Evolutionary conservation across 257 asterid species (phyloP).

Genomic region (Perilla frutescens): DNA sequence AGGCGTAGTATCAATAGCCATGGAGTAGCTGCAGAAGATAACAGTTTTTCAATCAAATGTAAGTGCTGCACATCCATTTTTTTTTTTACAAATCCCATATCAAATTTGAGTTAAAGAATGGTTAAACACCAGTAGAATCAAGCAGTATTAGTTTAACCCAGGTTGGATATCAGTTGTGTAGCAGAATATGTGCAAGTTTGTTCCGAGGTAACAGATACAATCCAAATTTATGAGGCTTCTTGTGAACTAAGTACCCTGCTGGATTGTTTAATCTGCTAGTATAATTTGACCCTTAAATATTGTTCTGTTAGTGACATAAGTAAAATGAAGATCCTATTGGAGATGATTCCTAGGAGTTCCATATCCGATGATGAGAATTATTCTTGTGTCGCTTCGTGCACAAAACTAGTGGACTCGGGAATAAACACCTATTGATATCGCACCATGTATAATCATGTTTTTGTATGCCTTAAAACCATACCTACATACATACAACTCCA

Average conservation of each 20-base stretch:
- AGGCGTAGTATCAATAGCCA: too few relatives aligned
- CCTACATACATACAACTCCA: neutral
- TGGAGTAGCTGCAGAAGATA: too few relatives aligned
- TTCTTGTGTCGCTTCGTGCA: neutral
- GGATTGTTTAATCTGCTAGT: neutral
- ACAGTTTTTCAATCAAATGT: too few relatives aligned
- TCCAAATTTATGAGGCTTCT: slow-evolving; percentile 11
- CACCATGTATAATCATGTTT: neutral
- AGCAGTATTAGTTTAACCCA: neutral
- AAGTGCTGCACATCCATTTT: neutral
- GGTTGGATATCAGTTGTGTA: neutral
- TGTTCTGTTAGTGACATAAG: neutral
- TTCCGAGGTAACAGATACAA: neutral
- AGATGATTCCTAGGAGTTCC: slow-evolving; percentile 3
- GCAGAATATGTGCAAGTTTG: neutral
- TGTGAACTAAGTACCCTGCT: neutral
- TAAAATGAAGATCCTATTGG: neutral
- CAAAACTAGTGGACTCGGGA: slow-evolving; percentile 16
- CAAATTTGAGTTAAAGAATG: neutral
- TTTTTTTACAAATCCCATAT: neutral
- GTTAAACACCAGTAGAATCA: too few relatives aligned
- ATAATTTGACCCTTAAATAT: neutral
- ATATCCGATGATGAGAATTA: neutral
- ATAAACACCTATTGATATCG: slow-evolving; percentile 6
- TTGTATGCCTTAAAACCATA: neutral